These are phyloP conservation scores for Annulohypoxylon nitens DNA, from an alignment of 495 filamentous ascomycete genomes.

Conservation along the genomic window DNA sequence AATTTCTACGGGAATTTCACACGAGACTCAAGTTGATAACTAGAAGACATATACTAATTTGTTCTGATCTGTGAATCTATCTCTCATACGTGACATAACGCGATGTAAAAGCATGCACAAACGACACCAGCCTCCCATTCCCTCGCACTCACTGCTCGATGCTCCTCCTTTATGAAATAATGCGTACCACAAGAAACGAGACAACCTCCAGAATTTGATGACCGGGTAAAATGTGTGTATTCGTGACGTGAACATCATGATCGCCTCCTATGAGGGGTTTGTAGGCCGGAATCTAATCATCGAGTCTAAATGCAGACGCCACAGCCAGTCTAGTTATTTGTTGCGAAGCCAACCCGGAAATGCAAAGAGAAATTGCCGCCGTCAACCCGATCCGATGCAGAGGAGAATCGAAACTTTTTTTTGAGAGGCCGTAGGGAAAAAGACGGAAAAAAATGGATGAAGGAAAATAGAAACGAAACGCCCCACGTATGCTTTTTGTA, in stretches of 20 bases:
- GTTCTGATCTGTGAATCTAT: constrained; percentile 44
- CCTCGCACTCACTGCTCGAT: constrained; percentile 40
- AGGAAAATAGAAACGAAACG: constrained; percentile 45
- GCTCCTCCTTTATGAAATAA: constrained; percentile 50
- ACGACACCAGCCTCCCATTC: constrained; percentile 38
- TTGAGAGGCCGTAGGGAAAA: constrained; percentile 28
- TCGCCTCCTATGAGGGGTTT: constrained; percentile 47
- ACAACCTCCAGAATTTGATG: constrained; percentile 41
- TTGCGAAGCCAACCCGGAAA: constrained; percentile 58
- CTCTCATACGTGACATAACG: constrained; percentile 36
- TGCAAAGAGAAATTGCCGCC: constrained; percentile 58
- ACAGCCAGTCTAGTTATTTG: constrained; percentile 61
- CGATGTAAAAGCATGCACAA: constrained; percentile 38
- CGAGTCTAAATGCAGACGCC: constrained; percentile 55
- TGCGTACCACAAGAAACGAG: constrained; percentile 45
- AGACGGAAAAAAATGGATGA: constrained; percentile 11
- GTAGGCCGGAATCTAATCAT: constrained; percentile 52
- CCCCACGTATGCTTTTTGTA: constrained; percentile 43
- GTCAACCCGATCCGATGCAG: constrained; percentile 61
- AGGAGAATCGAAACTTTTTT: constrained; percentile 56
- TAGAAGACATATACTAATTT: constrained; percentile 40
- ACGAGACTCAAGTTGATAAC: neutral
- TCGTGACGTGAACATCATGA: constrained; percentile 51
- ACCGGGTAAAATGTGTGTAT: constrained; percentile 28
- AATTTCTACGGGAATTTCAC: neutral